Base-by-base conservation (phyloP, 129 eudicot genomes). In the Flaveria linearis region DNA sequence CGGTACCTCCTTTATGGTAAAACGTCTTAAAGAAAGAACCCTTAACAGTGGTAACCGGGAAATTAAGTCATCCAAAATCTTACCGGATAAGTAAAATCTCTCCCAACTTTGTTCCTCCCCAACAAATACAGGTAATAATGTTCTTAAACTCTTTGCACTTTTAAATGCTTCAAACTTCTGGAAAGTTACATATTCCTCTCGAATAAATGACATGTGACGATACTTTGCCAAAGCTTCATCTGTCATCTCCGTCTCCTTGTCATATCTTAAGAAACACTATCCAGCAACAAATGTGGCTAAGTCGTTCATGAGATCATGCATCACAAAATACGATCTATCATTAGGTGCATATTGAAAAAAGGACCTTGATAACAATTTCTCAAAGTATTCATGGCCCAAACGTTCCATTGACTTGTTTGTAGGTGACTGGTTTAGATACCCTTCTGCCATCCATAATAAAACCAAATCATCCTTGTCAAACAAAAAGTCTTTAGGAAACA, bases 391-490 rank as follows among this genome's bases (percentile, higher is more conserved):
- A 52, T 33, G 63, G 30, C 62, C 46, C 5, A 63, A 4, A 9
- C 14, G 28, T 23, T 63, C 47, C 1, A 10, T 6, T 63, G 46
- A 13, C 45, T 26, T 63, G 11, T 14, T 63, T 63, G 47, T 16
- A 63, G 9, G 5, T 14, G 69, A 26, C 26, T 63, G 10, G 23
- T 28, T 14, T 10, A 63, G 14, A 63, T 25, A 63, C 46, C 69
- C 69, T 63, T 63, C 43, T 33, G 69, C 45, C 69, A 63, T 42
- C 72, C 72, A 68, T 4, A 68, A 12, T 9, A 68, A 10, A 0
- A 68, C 72, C 9, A 68, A 43, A 9, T 68, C 72, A 3, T 68
- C 72, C 53, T 68, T 68, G 36, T 68, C 55, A 68, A 68, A 68
- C 33, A 42, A 42, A 43, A 68, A 68, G 55, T 43, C 55, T 14